Evolutionary conservation across 345 rosid species (phyloP).

Genomic region (Draba incana): DNA sequence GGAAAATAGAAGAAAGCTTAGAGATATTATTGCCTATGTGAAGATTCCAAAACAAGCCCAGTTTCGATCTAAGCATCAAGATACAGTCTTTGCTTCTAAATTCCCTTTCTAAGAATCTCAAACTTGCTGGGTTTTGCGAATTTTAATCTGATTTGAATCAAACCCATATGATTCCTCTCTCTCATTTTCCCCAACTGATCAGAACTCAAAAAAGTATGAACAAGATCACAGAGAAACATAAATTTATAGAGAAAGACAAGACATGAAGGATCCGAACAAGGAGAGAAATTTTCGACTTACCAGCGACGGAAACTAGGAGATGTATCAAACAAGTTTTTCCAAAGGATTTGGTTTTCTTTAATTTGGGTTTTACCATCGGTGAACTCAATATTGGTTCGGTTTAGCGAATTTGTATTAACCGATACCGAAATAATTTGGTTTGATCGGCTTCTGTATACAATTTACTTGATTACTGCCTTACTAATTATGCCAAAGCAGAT

Average conservation of each 20-base stretch:
- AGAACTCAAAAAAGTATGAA: not conserved
- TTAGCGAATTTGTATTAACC: not conserved
- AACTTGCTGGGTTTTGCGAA: no score
- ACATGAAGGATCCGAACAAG: not conserved
- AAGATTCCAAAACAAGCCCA: no score
- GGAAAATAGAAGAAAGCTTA: no score
- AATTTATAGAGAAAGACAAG: not conserved
- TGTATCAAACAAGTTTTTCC: no score
- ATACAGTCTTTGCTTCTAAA: no score
- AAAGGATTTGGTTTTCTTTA: slow-evolving; percentile 16
- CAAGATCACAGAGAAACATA: not conserved
- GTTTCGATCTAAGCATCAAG: no score
- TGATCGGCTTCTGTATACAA: not conserved
- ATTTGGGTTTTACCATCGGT: slow-evolving; percentile 19
- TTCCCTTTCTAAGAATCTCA: no score
- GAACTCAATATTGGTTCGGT: slow-evolving; percentile 20
- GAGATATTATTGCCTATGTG: no score
- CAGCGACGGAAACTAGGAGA: slow-evolving; percentile 24
- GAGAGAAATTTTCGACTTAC: slow-evolving; percentile 8
- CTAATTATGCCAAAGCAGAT: no score
- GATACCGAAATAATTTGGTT: not conserved
- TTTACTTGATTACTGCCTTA: no score
- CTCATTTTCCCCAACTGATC: not conserved
- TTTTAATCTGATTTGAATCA: no score
- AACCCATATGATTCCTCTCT: not conserved